These are phyloP conservation scores for Ophiostoma fasciatum DNA, from an alignment of 2,329 filamentous ascomycete genomes.

Conservation along the genomic window DNA sequence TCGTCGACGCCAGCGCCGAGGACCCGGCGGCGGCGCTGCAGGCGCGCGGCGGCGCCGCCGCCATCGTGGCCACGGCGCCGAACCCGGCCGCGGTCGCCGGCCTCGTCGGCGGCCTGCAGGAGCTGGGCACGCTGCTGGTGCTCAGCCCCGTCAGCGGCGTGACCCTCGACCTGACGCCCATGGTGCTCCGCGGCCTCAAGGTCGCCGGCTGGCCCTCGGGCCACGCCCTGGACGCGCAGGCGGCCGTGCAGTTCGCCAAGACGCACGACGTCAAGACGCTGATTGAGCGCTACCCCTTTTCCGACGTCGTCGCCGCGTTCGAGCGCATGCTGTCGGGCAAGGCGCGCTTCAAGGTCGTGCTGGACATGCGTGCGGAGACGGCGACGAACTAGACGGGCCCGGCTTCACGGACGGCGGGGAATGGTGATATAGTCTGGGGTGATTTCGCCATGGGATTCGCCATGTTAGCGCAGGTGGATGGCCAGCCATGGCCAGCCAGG, in stretches of 20 bases:
- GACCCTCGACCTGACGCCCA: conserved; percentile 25
- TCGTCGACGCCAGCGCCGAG: conserved; percentile 42
- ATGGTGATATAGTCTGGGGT: too few relatives aligned
- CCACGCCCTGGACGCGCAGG: conserved; percentile 45
- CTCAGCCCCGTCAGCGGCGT: conserved; percentile 35
- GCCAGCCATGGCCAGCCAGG: too few relatives aligned
- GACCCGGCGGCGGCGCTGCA: conserved; percentile 30
- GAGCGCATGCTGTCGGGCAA: conserved; percentile 9
- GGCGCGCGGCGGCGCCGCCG: conserved; percentile 41
- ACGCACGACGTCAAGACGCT: conserved; percentile 48
- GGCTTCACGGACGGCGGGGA: too few relatives aligned
- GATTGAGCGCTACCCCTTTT: conserved; percentile 48
- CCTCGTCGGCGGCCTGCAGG: conserved; percentile 37
- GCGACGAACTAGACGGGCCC: too few relatives aligned
- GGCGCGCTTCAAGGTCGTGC: conserved; percentile 11
- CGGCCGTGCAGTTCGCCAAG: conserved; percentile 51
- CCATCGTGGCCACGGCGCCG: conserved; percentile 50
- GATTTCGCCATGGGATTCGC: too few relatives aligned
- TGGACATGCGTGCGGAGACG: conserved; percentile 8
- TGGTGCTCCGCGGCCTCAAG: conserved; percentile 37
- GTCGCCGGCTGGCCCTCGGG: conserved; percentile 52
- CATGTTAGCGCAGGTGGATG: too few relatives aligned
- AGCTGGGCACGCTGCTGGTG: conserved; percentile 43
- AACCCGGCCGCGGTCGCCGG: conserved; percentile 38
- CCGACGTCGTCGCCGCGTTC: conserved; percentile 29